These are phyloP conservation scores for Gloeopeniophorella convolvens DNA, from an alignment of 768 basidiomycete genomes.

Conservation along the genomic window DNA sequence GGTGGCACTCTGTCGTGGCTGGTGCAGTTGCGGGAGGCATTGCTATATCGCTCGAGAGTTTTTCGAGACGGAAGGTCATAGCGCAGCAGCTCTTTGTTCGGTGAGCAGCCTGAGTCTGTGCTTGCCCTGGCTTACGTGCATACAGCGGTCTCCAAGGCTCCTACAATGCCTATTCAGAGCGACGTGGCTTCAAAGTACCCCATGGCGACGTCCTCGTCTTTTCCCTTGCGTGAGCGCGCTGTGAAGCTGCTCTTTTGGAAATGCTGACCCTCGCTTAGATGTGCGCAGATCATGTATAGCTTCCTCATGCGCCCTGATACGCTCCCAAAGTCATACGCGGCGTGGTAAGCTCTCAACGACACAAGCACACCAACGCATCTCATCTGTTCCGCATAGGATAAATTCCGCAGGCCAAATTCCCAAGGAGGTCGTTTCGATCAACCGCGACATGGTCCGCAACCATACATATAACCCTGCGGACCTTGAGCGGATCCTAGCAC, in stretches of 20 bases:
- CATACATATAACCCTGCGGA: conserved; percentile 2
- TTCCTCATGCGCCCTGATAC: conserved; percentile 78
- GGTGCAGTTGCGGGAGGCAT: conserved; percentile 69
- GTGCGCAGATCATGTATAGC: conserved; percentile 81
- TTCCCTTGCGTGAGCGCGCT: conserved; percentile 49
- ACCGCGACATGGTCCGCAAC: conserved; percentile 8
- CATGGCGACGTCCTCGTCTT: conserved; percentile 83
- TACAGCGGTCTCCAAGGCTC: conserved; percentile 82
- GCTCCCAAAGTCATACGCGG: conserved; percentile 66
- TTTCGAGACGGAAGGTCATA: conserved; percentile 54
- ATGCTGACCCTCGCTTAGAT: conserved; percentile 37
- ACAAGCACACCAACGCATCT: too few relatives aligned
- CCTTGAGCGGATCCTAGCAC: conserved; percentile 4
- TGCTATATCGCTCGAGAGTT: conserved; percentile 74
- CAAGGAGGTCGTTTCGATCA: conserved; percentile 7
- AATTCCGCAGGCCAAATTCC: conserved; percentile 11
- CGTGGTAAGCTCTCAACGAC: conserved; percentile 52
- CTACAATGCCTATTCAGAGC: conserved; percentile 71
- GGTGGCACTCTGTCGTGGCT: conserved; percentile 78
- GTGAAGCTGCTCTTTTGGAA: not conserved
- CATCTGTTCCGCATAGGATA: conserved; percentile 15
- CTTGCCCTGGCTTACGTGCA: not conserved
- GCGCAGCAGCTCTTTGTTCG: conserved; percentile 89
- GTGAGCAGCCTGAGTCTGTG: conserved; percentile 34
- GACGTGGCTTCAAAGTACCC: conserved; percentile 63